Evolutionary conservation across 2,329 filamentous ascomycete species (phyloP), one percentile per base, ranked within the genome.

Genomic region (Ceratocystis lukuohia): DNA sequence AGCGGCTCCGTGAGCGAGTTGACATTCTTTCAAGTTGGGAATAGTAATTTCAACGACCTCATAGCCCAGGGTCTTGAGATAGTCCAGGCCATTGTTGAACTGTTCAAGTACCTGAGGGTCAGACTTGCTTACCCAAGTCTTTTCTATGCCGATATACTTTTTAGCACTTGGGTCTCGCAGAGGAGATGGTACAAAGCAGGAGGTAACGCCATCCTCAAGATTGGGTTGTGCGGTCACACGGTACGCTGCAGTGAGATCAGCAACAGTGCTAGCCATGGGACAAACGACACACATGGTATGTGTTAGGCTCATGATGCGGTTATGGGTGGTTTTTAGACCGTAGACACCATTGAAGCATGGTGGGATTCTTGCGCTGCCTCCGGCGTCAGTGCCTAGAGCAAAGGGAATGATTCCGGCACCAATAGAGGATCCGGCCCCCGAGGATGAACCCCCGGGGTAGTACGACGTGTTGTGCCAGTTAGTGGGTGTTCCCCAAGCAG

Each of bases 181-280:
- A 6, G 77, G 70, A 15, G 83, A 84, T 3, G 84, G 79, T 0
- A 82, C 81, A 74, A 95, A 94, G 15, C 80, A 76, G 6, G 81
- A 76, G 20, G 88, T 87, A 6, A 80, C 75, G 0, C 80, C 77
- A 72, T 87, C 81, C 1, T 79, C 75, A 0, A 86, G 83, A 71
- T 96, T 82, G 0, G 90, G 88, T 64, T 84, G 81, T 1, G 88
- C 82, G 82, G 95, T 91, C 71, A 89, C 74, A 62, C 89, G 85
- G 77, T 94, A 96, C n/a, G 88, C 87, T 64, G 91, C 80, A 69
- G 88, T 87, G 5, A 96, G 82, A 71, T 96, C 92, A 45, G 85
- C 79, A 69, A 88, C 88, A 65, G 82, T 93, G 61, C 84, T 81
- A 17, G 89, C 88, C 71, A 96, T 82, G 6, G 92, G 91, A 0